Base-by-base conservation (phyloP, 225 moss, liverwort and hornwort species). In the Sphagnum contortum region DNA sequence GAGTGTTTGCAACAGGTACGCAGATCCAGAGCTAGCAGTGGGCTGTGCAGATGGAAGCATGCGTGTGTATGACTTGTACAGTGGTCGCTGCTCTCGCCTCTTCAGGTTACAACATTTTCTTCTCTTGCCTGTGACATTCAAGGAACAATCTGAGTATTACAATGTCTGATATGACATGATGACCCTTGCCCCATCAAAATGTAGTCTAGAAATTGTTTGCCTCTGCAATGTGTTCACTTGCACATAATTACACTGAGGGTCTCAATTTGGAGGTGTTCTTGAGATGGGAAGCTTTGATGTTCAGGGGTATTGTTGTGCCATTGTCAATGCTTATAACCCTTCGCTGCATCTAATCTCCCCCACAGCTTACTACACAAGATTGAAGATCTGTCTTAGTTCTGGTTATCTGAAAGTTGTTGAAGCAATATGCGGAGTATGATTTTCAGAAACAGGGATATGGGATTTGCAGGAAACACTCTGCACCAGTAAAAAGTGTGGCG, bases 31-130 rank as follows among this genome's bases (percentile, higher is more conserved):
- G 57, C 74, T 89, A 74, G 77, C 87, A 55, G 78, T 83, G 62
- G 94, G 91, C 63, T 94, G 94, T 73, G 77, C 57, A 51, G 94
- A 94, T 79, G 94, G 94, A 66, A 73, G 77, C 63, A 67, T 83
- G 12, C 78, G 91, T 60, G 66, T 89, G 54, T 89, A 80, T 63
- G 95, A 92, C 73, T 61, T 92, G 6, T 92, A 90, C 57, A 77
- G 95, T 69, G 81, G 91, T 48, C 87, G 84, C 72, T 92, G 91
- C 83, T 86, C 88, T 59, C 86, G 86, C 59, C 91, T 92, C 47
- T 79, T 89, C 68, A 91, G 94, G 91, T 92, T 75, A 48, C 60
- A 51, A 46, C 55, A 63, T 12, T 62, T 57, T 56, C 47, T 44
- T 69, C 57, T 48, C 29, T 29, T 14, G 14, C 4, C n/a, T 9